Evolutionary conservation across 2,329 filamentous ascomycete genomes (phyloP).

Genomic region (Arthrobotrys pseudoclavata): DNA sequence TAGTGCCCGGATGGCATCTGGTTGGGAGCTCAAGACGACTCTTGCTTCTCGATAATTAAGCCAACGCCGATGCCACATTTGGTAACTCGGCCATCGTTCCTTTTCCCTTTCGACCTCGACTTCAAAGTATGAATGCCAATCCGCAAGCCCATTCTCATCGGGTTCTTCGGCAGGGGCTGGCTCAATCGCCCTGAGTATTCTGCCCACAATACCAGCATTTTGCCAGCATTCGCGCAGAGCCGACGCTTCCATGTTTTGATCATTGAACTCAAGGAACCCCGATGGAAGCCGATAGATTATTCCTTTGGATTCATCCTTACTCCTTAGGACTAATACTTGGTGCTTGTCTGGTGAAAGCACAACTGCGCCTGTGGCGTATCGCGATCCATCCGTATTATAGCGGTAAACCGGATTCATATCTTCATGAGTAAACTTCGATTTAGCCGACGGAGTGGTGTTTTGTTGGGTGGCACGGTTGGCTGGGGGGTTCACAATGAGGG

Average conservation of each 20-base stretch:
- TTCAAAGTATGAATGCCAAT: constrained; percentile 60
- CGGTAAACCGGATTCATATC: constrained; percentile 50
- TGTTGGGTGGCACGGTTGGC: background rate
- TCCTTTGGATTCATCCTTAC: constrained; percentile 49
- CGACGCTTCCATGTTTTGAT: constrained; percentile 60
- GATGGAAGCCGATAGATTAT: constrained; percentile 51
- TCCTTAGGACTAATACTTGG: constrained; percentile 52
- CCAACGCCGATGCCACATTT: constrained; percentile 55
- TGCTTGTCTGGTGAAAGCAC: constrained; percentile 58
- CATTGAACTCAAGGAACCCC: constrained; percentile 51
- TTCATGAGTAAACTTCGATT: constrained; percentile 31
- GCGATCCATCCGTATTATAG: constrained; percentile 57
- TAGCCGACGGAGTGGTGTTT: background rate
- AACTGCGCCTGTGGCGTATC: constrained; percentile 58
- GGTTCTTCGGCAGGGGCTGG: constrained; percentile 58
- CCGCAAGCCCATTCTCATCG: constrained; percentile 57
- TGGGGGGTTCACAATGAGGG: background rate
- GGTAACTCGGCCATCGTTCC: constrained; percentile 51
- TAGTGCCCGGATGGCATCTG: constrained; percentile 52
- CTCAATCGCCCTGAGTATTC: constrained; percentile 53
- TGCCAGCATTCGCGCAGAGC: constrained; percentile 58
- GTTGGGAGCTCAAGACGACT: constrained; percentile 54
- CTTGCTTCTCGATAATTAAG: constrained; percentile 57
- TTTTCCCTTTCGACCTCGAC: constrained; percentile 56
- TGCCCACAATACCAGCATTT: constrained; percentile 56